phyloP scores from a whole-genome alignment of 257 asterid species.

The Plectranthus barbatus region DNA sequence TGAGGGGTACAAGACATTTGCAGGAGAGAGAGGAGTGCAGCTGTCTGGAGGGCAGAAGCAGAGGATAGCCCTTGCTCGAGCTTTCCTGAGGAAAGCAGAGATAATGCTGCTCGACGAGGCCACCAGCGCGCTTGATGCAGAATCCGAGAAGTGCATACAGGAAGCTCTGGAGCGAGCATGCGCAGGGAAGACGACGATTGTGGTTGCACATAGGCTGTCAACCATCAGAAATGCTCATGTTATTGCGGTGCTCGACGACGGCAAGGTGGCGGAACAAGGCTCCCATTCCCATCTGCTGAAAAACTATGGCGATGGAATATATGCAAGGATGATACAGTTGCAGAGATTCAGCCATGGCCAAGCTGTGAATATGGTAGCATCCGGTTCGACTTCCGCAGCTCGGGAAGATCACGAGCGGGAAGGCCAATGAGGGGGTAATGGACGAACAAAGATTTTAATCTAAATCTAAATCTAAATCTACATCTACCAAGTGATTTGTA shows the following conservation, averaged over 20 bases:
- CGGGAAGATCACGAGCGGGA: conserved; percentile 34
- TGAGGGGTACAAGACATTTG: conserved; percentile 42
- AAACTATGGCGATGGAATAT: conserved; percentile 62
- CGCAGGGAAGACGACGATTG: conserved; percentile 61
- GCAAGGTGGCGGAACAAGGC: conserved; percentile 90
- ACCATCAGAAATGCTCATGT: conserved; percentile 67
- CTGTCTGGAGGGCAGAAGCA: too few relatives aligned
- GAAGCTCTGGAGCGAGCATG: conserved; percentile 49
- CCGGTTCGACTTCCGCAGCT: conserved; percentile 46
- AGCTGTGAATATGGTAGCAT: conserved; percentile 39
- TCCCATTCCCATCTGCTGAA: conserved; percentile 73
- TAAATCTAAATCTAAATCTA: too few relatives aligned
- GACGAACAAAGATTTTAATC: too few relatives aligned
- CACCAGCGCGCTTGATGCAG: conserved; percentile 68
- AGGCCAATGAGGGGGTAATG: conserved; percentile 7
- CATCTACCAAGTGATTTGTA: too few relatives aligned
- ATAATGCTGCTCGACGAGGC: conserved; percentile 63
- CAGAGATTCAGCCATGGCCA: conserved; percentile 71
- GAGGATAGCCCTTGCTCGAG: conserved; percentile 80
- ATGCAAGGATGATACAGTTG: conserved; percentile 76
- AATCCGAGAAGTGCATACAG: conserved; percentile 37
- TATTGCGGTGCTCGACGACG: conserved; percentile 81
- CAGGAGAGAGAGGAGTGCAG: conserved; percentile 76
- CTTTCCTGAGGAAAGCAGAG: conserved; percentile 66
- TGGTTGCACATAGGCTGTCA: conserved; percentile 77